Percentiles rank a stretch among this genome's conserved stretches.
These are phyloP conservation scores for Diaporthe vaccinii DNA, from an alignment of 2,329 filamentous ascomycete species.

Conservation along the genomic window DNA sequence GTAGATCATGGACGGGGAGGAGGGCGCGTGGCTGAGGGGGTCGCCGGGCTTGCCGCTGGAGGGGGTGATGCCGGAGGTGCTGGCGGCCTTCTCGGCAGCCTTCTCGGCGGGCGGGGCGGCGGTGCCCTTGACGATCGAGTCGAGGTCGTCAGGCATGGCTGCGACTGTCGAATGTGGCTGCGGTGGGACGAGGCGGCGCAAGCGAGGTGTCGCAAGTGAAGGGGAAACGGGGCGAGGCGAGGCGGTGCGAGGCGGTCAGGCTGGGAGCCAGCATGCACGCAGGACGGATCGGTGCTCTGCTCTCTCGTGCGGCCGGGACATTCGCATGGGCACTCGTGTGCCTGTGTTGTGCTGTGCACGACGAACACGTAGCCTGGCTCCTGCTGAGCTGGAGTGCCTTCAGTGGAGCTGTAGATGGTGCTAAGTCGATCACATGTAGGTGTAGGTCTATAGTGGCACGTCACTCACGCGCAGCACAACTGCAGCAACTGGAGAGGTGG, in stretches of 20 bases:
- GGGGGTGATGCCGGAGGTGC: slow-evolving; percentile 60
- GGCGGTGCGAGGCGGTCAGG: slow-evolving; percentile 21
- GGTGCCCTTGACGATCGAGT: slow-evolving; percentile 89
- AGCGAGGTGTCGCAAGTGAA: slow-evolving; percentile 25
- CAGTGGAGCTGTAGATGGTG: slow-evolving; percentile 15
- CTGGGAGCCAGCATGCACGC: background rate
- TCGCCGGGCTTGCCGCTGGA: slow-evolving; percentile 68
- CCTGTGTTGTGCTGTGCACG: background rate
- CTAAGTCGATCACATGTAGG: background rate
- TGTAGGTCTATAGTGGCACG: background rate
- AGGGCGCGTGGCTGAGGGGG: slow-evolving; percentile 85
- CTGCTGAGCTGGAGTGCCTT: background rate
- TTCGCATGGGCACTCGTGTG: slow-evolving; percentile 2
- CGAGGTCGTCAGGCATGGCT: slow-evolving; percentile 76
- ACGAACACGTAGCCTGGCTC: background rate
- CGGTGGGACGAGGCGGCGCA: slow-evolving; percentile 4
- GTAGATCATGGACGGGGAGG: slow-evolving; percentile 95
- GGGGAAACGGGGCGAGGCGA: background rate
- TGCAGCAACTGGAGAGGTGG: background rate
- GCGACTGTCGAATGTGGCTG: slow-evolving; percentile 7
- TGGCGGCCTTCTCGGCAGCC: slow-evolving; percentile 58
- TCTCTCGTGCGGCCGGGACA: slow-evolving; percentile 2
- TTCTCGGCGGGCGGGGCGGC: slow-evolving; percentile 76
- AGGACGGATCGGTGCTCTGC: slow-evolving; percentile 2
- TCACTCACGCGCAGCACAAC: slow-evolving; percentile 2